Evolutionary conservation across 2,329 filamentous ascomycete genomes (phyloP), one percentile per base, ranked within the genome.

Genomic region (Venturia effusa): DNA sequence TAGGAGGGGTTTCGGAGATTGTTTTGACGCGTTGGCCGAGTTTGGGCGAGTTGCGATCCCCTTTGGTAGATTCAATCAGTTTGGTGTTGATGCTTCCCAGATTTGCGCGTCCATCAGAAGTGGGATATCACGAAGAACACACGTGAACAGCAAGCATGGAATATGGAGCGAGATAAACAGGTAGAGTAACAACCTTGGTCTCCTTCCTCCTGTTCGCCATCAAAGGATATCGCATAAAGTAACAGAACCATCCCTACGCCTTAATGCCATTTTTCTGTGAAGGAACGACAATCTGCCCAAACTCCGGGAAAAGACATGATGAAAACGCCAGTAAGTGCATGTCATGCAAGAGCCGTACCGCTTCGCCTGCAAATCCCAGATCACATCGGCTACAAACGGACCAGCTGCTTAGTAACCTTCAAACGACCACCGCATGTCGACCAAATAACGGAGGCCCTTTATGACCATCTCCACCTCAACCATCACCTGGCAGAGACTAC

Each of bases 261-360:
- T 34, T 15, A 32, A 57, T 57, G 51, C 51, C 51, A n/a, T 37
- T 57, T 57, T 34, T 13, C 51, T 57, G 51, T 57, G 27, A 57
- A 57, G 19, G 27, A 57, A 57, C 22, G 51, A 57, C 51, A 34
- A 19, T 57, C 51, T 34, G 51, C 34, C 30, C 51, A 57, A 30
- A 57, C 51, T 34, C 51, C 51, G 3, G 5, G 48, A 54, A 34
- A 55, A 22, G 51, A 57, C 51, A 57, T 8, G 51, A n/a, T 57
- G 51, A 34, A 57, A 57, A 57, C 51, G 51, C 51, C 51, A 57
- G 51, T n/a, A 57, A 57, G 51, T 57, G 51, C 51, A 57, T 57
- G 30, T 32, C 34, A 57, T 34, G 30, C 51, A 34, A 34, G 6
- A 34, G 27, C 27, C 30, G 51, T 17, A 4, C 51, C 51, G 51